Evolutionary conservation across 129 eudicot genomes (phyloP).

Genomic region (Calendula officinalis): DNA sequence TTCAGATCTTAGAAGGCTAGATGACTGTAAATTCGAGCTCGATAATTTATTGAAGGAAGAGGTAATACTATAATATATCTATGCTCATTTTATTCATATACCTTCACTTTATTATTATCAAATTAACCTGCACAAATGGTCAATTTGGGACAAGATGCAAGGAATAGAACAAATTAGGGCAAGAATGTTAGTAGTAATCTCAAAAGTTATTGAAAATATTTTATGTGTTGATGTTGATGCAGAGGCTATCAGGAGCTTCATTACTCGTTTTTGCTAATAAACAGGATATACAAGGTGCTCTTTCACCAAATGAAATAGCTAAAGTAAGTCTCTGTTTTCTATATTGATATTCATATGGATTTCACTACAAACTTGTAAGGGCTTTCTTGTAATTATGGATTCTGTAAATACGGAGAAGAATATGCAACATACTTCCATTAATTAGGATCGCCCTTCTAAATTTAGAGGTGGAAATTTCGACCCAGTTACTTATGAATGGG

Average conservation of each 20-base stretch:
- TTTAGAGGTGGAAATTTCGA: neutral
- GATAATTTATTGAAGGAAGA: constrained; percentile 93
- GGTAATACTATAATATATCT: constrained; percentile 34
- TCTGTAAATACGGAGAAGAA: neutral
- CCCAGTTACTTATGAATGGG: neutral
- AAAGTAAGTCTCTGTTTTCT: constrained; percentile 46
- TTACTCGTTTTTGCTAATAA: constrained; percentile 88
- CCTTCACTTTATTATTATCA: neutral
- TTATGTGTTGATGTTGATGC: constrained; percentile 22
- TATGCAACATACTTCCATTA: neutral
- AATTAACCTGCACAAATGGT: constrained; percentile 6
- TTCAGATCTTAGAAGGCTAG: constrained; percentile 87
- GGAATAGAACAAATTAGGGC: neutral
- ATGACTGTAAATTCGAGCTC: constrained; percentile 81
- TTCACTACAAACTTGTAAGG: neutral
- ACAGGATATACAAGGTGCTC: constrained; percentile 94
- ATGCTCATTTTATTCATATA: neutral
- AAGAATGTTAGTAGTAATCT: neutral
- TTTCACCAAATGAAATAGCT: constrained; percentile 87
- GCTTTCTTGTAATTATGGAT: constrained; percentile 2
- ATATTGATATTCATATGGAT: neutral
- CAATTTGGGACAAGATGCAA: neutral
- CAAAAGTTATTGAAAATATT: neutral
- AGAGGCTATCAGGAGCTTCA: constrained; percentile 98
- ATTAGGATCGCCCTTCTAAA: neutral